Base-by-base conservation (phyloP, 106 monocot genomes). In the Platanthera zijinensis region DNA sequence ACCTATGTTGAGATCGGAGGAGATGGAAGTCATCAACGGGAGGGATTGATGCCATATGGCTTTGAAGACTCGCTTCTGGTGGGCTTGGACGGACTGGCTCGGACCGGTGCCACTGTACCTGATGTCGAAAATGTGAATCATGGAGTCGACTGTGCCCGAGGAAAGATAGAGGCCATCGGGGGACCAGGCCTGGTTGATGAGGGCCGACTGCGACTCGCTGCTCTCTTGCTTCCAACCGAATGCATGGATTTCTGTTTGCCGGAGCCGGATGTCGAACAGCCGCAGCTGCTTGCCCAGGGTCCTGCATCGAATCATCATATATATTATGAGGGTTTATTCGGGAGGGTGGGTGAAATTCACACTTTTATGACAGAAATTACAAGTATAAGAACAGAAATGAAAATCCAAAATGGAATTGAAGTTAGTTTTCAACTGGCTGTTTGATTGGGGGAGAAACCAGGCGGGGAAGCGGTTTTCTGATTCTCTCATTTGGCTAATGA, bases 151-250 rank as follows among this genome's bases (percentile, higher is more conserved):
- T 9, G 96, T 91, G 0, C 96, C 96, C 3, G 96, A 93, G 21
- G 87, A 86, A 9, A 93, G 5, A 62, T 87, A 85, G 52, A 84
- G 82, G 19, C 93, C 96, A 82, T 93, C 91, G 51, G 91, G 89
- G 64, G 96, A 97, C 96, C 96, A 97, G 9, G 91, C 74, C 49
- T 91, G 93, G 74, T 88, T 97, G 6, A 97, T 89, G 21, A 97
- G 83, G 46, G 91, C 93, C 48, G 96, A 97, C 25, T 93, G 91
- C 4, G 96, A 93, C 57, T 97, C 96, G 50, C 96, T 97, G 80
- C 86, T 89, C 66, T 89, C 90, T 59, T 96, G 96, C 72, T 93
- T 94, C 93, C 93, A 94, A 3, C 96, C 96, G 62, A 97, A 87
- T 28, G 83, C 72, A 79, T 97, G 96, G 51, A 97, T 80, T 61